These are phyloP conservation scores for Solanum infundibuliforme DNA, from an alignment of 257 asterid genomes.

Conservation along the genomic window DNA sequence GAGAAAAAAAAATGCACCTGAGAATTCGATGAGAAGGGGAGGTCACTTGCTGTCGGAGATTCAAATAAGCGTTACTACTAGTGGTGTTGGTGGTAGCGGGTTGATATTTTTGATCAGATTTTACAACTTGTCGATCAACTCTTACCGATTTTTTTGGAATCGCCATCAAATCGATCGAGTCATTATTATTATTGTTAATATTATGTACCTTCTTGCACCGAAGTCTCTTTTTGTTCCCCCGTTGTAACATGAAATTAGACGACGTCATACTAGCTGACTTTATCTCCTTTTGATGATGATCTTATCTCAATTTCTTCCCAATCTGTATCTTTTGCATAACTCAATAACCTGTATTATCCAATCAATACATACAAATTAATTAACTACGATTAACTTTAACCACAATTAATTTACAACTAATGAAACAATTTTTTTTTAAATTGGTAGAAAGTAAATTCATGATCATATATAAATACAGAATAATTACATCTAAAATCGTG, in stretches of 20 bases:
- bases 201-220: constrained; percentile 73
- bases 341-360: constrained; percentile 1
- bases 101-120: constrained; percentile 46
- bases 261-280: constrained; percentile 44
- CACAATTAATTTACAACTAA: background rate
- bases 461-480: background rate
- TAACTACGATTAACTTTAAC: constrained; percentile 14
- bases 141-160: constrained; percentile 28
- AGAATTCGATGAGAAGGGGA: constrained; percentile 63
- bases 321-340: constrained; percentile 26
- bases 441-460: background rate
- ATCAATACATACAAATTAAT: background rate
- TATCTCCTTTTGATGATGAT: constrained; percentile 7
- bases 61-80: constrained; percentile 24
- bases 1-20: constrained; percentile 7
- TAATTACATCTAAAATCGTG: background rate
- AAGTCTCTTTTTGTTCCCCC: constrained; percentile 82
- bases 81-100: constrained; percentile 1
- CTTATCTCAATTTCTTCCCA: constrained; percentile 61
- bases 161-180: constrained; percentile 33
- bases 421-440: background rate
- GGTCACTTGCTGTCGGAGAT: constrained; percentile 72
- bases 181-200: background rate
- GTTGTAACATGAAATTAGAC: constrained; percentile 67
- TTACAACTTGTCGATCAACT: constrained; percentile 49